Base-by-base conservation (phyloP, 371 early-diverging fungal genomes). In the Nosema muscidifuracis region DNA sequence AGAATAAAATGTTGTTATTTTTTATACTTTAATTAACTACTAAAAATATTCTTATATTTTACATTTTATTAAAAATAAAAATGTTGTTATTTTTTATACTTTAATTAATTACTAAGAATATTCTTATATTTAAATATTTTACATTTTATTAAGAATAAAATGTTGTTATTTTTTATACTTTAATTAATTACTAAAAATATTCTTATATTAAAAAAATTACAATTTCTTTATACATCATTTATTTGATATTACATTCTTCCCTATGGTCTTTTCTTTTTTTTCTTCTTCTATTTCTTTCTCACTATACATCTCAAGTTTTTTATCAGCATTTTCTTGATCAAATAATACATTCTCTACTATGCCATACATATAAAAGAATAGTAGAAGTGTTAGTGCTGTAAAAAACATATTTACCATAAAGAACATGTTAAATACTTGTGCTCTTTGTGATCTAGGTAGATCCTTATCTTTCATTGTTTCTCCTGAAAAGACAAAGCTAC, bases 301-400 rank as follows among this genome's bases (percentile, higher is more conserved):
- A 36, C 50, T 53, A 40, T 62, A 51, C 55, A 40, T 40, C n/a
- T 61, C 64, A 24, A 51, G 1, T 30, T 58, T 51, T 40, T 63
- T 55, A 31, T 65, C 43, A 6, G 50, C 43, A 64, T 71, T 75
- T 20, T 56, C 57, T 18, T 30, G 53, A 31, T 75, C 57, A 36
- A 75, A 71, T 10, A 75, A 13, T 13, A 75, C 34, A 51, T 71
- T 75, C 22, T 83, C 81, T 24, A 70, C 53, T 34, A 79, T 22
- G 20, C 75, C 81, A 73, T 81, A 83, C 61, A 77, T 80, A 18
- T 66, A 43, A 1, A 76, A 28, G 63, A 81, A 75, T 16, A 81
- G 62, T 6, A 50, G 53, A 34, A 77, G 67, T 9, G 76, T 73
- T 18, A 68, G 16, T 26, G 66, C 40, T 15, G 80, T 76, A 61